Conservation (phyloP, 1,284 basidiomycete species). For the Chiua sp. region DNA sequence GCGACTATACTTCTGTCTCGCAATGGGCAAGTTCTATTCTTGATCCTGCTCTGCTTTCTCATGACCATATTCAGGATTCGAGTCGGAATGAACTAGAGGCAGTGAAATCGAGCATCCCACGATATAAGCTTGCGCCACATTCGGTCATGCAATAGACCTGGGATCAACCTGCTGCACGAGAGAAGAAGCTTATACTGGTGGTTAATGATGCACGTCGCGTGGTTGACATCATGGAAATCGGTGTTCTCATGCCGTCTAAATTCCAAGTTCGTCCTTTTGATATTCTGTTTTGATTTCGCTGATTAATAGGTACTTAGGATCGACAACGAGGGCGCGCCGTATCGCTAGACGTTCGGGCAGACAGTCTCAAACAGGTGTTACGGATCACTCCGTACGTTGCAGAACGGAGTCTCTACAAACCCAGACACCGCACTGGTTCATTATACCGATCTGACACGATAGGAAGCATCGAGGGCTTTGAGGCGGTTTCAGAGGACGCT, state of each 20-base stretch:
- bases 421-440: constrained; percentile 55
- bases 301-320: constrained; percentile 44
- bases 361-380: constrained; percentile 87
- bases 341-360: constrained; percentile 94
- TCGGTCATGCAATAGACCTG: constrained; percentile 82
- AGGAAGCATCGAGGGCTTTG: constrained; percentile 81
- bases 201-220: constrained; percentile 72
- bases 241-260: constrained; percentile 90
- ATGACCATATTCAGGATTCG: constrained; percentile 50
- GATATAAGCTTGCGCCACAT: constrained; percentile 67
- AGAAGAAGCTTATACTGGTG: constrained; percentile 81
- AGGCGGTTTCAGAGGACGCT: constrained; percentile 84
- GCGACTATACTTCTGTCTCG: constrained; percentile 72
- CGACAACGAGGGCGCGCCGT: constrained; percentile 64
- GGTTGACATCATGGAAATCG: constrained; percentile 97
- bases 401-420: constrained; percentile 90
- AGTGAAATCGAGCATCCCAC: constrained; percentile 31
- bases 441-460: constrained; percentile 74
- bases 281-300: constrained; percentile 7
- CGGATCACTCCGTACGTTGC: constrained; percentile 90
- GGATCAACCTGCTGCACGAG: constrained; percentile 89
- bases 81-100: constrained; percentile 48
- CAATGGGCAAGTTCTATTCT: constrained; percentile 67
- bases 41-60: neutral
- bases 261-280: constrained; percentile 64